Evolutionary conservation across 2,329 filamentous ascomycete genomes (phyloP).

Genomic region (Arachnomyces sp.): DNA sequence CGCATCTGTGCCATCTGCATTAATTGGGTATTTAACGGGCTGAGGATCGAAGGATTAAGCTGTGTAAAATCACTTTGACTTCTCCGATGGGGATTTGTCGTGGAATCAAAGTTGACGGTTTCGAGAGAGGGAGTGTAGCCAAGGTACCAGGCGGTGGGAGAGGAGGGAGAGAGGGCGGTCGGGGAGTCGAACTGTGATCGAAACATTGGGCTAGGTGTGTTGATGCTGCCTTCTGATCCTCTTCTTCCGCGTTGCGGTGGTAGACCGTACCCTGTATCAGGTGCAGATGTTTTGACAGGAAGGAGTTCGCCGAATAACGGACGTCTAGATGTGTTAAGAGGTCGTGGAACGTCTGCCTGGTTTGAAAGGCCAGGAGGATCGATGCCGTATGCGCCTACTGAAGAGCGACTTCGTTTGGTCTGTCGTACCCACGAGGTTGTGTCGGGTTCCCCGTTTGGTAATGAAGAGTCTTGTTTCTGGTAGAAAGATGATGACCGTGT

Average conservation of each 20-base stretch:
- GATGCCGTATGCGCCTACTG: no score
- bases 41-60: constrained; percentile 19
- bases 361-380: neutral
- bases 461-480: no score
- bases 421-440: no score
- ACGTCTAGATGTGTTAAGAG: constrained; percentile 35
- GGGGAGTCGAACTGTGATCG: constrained; percentile 26
- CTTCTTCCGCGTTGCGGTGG: constrained; percentile 47
- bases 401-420: no score
- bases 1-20: no score
- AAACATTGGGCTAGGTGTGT: constrained; percentile 41
- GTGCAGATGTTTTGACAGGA: constrained; percentile 47
- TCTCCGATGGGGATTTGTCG: constrained; percentile 27
- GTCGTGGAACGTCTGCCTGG: constrained; percentile 14
- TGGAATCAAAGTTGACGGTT: constrained; percentile 24
- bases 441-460: no score
- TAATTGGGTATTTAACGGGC: constrained; percentile 24
- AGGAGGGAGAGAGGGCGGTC: constrained; percentile 51
- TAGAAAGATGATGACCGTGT: no score
- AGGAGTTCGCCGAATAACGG: constrained; percentile 70
- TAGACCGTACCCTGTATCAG: constrained; percentile 51
- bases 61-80: constrained; percentile 50
- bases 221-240: constrained; percentile 63
- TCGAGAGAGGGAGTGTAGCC: constrained; percentile 38
- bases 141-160: constrained; percentile 60